Conservation (phyloP, 2,329 filamentous ascomycete species). For the Lasiodiplodia hormozganensis region DNA sequence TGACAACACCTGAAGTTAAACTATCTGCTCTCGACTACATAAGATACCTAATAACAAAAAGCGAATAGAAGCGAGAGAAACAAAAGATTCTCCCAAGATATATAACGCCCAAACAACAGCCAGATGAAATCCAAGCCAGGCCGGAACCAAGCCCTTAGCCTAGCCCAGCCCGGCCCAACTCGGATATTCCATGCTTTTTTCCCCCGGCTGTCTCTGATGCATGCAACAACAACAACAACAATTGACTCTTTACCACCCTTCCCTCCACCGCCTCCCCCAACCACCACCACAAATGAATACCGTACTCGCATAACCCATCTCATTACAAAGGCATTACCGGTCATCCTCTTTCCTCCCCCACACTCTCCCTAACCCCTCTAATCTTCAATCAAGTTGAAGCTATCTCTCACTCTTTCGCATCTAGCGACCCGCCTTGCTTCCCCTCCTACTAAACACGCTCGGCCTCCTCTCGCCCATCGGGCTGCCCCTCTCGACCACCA, state of each 20-base stretch:
- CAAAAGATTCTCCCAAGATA: slow-evolving; percentile 14
- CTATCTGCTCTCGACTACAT: neutral
- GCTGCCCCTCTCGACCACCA: slow-evolving; percentile 12
- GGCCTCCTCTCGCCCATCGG: slow-evolving; percentile 22
- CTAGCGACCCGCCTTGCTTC: slow-evolving; percentile 13
- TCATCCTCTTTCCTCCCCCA: neutral
- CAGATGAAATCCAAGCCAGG: neutral
- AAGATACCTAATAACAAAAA: neutral
- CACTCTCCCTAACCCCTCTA: neutral
- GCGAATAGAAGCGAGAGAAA: neutral
- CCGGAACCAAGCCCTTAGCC: neutral
- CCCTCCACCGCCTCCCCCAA: neutral
- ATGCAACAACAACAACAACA: neutral
- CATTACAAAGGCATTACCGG: neutral
- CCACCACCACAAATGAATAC: neutral
- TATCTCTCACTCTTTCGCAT: neutral
- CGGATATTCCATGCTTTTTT: neutral
- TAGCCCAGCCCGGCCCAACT: neutral
- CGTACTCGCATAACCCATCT: neutral
- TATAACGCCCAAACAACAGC: slow-evolving; percentile 5
- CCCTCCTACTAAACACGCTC: slow-evolving; percentile 25
- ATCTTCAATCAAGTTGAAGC: no score
- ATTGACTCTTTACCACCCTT: neutral
- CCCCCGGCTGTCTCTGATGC: neutral
- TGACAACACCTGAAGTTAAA: neutral